Evolutionary conservation across 352 stramenopile species (phyloP).

Genomic region (Phytophthora capsici): DNA sequence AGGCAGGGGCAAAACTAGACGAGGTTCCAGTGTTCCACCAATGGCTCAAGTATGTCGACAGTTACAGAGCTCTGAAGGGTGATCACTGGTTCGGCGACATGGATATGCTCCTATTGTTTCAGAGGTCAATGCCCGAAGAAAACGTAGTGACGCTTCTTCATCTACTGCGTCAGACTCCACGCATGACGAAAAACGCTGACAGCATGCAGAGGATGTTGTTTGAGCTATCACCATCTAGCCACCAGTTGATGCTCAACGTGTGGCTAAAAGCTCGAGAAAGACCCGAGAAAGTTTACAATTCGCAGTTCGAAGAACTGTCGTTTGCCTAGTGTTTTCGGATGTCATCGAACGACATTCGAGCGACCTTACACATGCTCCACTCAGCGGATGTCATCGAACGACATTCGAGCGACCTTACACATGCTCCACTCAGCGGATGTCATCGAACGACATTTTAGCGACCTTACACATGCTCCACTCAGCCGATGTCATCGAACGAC

Average conservation of each 20-base stretch:
- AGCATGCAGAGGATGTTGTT: neutral
- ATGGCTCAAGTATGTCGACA: neutral
- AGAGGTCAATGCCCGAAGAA: neutral
- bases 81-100: neutral
- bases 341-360: too few species aligned
- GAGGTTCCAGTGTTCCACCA: neutral
- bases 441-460: too few species aligned
- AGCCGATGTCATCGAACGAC: too few species aligned
- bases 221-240: neutral
- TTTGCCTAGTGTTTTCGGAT: too few species aligned
- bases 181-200: neutral
- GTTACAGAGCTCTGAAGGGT: neutral
- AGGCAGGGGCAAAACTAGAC: neutral
- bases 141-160: conserved; percentile 2
- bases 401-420: too few species aligned
- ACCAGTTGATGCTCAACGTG: neutral
- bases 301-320: too few species aligned
- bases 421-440: too few species aligned
- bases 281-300: neutral
- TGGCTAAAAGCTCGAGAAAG: neutral
- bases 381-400: too few species aligned
- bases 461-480: too few species aligned
- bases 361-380: too few species aligned
- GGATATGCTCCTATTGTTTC: neutral
- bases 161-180: neutral